Evolutionary conservation across 1,139 yeast genomes (phyloP), one percentile per base, ranked within the genome.

Genomic region (Yamadazyma songkhlaensis): DNA sequence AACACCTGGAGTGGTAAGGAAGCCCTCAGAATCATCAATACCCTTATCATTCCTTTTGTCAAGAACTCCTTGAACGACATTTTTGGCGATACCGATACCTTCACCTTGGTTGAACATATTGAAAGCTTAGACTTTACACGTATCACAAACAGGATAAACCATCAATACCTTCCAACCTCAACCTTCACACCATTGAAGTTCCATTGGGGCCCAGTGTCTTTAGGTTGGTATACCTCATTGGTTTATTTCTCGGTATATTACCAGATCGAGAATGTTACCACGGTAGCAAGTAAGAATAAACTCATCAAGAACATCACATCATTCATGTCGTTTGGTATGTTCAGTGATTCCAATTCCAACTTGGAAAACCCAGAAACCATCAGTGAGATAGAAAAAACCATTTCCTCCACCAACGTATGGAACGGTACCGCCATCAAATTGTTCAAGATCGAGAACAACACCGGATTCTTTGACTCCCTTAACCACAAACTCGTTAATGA

Each of bases 141-240:
- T 3, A 44, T 64, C 9, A 28, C 44, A 10, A 17, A 17, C 4
- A 17, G 20, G 6, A 17, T 17, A 4, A 17, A 17, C 20, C 48
- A 59, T 37, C 53, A 47, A 31, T 37, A 47, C 9, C 60, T 62
- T 35, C 48, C 62, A 21, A 72, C 74, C 0, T 49, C 51, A 2
- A 54, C 67, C 0, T 67, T 79, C 38, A 77, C 76, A 37, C 72
- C 73, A 3, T 62, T 83, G 43, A 63, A 57, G 37, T 81, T 85
- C 45, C 57, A 60, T 9, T 84, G 95, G 92, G 74, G 77, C 32
- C 64, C 65, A 31, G 50, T 73, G 7, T 78, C 92, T 0, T 64
- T 85, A 27, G 89, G 90, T 0, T 88, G 96, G 96, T 82, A 86
- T 54, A 69, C 75, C 32, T 75, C 85, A 10, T 62, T 84, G 11